A percentile compares a stretch with the other conserved stretches of the same genome.
Conservation (phyloP, 2,329 filamentous ascomycete species). For the Fusarium kyushuense region DNA sequence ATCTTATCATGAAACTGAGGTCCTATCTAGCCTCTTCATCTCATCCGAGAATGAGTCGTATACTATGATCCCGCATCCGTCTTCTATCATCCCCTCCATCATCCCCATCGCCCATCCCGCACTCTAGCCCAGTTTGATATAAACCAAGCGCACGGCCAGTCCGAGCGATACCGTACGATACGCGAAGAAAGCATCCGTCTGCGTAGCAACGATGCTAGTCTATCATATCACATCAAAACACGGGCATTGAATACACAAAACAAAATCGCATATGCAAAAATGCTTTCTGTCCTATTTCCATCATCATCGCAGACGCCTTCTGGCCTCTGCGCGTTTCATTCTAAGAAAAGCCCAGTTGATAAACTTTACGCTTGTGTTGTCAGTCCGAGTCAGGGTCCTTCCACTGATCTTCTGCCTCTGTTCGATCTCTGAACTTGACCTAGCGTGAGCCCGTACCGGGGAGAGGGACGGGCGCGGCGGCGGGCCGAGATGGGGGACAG, state of each 20-base stretch:
- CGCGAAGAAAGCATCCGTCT: conserved; percentile 4
- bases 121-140: neutral
- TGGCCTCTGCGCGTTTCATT: conserved; percentile 8
- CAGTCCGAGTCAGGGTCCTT: conserved; percentile 16
- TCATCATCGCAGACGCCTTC: neutral
- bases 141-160: conserved; percentile 8
- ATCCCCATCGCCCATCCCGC: conserved; percentile 12
- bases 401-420: conserved; percentile 14
- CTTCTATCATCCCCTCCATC: neutral
- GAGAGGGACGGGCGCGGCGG: conserved; percentile 27
- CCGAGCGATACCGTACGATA: conserved; percentile 9
- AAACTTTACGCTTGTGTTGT: conserved; percentile 17
- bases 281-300: conserved; percentile 8
- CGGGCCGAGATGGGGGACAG: conserved; percentile 26
- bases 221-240: neutral
- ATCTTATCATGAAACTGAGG: neutral
- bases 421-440: conserved; percentile 15
- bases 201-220: conserved; percentile 1
- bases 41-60: neutral
- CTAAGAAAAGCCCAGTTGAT: conserved; percentile 2
- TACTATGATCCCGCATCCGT: neutral
- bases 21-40: neutral
- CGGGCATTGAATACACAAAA: conserved; percentile 10
- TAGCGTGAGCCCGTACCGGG: conserved; percentile 26
- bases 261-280: neutral